Evolutionary conservation across 192 early-diverging fungal genomes (phyloP).

Genomic region (Obelidium mucronatum): DNA sequence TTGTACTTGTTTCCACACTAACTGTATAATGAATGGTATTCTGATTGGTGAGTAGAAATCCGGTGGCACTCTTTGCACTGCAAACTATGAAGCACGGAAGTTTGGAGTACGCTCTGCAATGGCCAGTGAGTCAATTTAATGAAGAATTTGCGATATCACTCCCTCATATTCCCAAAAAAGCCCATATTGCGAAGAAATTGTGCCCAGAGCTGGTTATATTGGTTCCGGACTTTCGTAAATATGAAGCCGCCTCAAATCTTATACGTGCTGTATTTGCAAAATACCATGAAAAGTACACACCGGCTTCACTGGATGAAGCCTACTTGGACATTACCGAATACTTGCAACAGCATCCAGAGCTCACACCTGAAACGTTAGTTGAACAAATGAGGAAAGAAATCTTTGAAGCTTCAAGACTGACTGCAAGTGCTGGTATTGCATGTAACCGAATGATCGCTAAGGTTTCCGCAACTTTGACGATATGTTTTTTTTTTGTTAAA

Average conservation of each 20-base stretch:
- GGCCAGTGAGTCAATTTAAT: constrained; percentile 64
- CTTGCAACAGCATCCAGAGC: constrained; percentile 44
- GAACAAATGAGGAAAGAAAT: constrained; percentile 63
- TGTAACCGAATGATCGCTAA: constrained; percentile 57
- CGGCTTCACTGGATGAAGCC: constrained; percentile 43
- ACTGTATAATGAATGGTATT: too few relatives aligned
- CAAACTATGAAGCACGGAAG: constrained; percentile 71
- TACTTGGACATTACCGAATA: constrained; percentile 60
- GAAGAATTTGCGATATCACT: constrained; percentile 28
- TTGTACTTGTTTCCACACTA: not conserved
- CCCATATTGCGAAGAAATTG: constrained; percentile 48
- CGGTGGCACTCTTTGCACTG: constrained; percentile 63
- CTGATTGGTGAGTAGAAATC: constrained; percentile 41
- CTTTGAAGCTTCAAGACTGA: constrained; percentile 37
- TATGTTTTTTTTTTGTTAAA: not conserved
- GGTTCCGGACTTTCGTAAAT: constrained; percentile 58
- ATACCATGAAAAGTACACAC: constrained; percentile 68
- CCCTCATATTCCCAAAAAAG: not conserved
- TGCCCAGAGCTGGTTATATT: constrained; percentile 68
- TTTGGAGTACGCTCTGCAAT: constrained; percentile 74
- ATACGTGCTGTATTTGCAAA: constrained; percentile 61
- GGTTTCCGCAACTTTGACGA: too few relatives aligned
- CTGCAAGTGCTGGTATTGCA: constrained; percentile 46
- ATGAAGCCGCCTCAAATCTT: constrained; percentile 48
- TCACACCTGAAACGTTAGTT: constrained; percentile 49